Evolutionary conservation across 2,329 filamentous ascomycete genomes (phyloP), one percentile per base, ranked within the genome.

Genomic region (Neofusicoccum umdonicola): DNA sequence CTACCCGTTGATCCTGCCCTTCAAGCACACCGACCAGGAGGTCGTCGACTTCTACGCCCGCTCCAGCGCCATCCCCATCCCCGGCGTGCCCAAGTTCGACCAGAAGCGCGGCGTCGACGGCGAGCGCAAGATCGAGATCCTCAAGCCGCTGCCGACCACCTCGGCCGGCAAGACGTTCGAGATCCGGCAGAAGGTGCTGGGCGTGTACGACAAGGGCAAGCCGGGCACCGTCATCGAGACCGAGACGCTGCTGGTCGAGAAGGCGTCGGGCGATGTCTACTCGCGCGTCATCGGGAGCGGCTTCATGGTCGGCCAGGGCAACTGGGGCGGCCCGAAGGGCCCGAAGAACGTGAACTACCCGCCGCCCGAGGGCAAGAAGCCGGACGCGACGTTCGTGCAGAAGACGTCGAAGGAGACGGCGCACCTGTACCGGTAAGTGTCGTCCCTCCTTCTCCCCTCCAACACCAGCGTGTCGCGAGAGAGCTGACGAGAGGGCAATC

Each of bases 261-360:
- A 82, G 62, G 80, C 80, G 65, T 86, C 78, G 2, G 89, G 87
- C 34, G 90, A 94, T 67, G 84, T 90, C 19, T 96, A 93, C 78
- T 83, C 83, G 13, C 86, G 87, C 70, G 86, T 88, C 66, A 83
- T 89, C 44, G 87, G 88, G 57, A 91, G 87, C 71, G 87, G 84
- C 22, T 96, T 96, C 79, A 94, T 89, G 74, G 88, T 96, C 66
- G 91, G 86, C 1, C 92, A 96, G 71, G 87, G 87, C n/a, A 81
- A 81, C 44, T 97, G 93, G 93, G 90, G 91, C 69, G 93, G 93
- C 0, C 93, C 93, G 44, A 96, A 96, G 81, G 93, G 82, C 4
- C 92, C 92, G 2, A 88, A 91, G 66, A 90, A 89, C 0, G 82
- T 88, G 69, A 93, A 87, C 80, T 96, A 87, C 80, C 89, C 91